Evolutionary conservation across 495 filamentous ascomycete genomes (phyloP).

Genomic region (Collariella sp.): DNA sequence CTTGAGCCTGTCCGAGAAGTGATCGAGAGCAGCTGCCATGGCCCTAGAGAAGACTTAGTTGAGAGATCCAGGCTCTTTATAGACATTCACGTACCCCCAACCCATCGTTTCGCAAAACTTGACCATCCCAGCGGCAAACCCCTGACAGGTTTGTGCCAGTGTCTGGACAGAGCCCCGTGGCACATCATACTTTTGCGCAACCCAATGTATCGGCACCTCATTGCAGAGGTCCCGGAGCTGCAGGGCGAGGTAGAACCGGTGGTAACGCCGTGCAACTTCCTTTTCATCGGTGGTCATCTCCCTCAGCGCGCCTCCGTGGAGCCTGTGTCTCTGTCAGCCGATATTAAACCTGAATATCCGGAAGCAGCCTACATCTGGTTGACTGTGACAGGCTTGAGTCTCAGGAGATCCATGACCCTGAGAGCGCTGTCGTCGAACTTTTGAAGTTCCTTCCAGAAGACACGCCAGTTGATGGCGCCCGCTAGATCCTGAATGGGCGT

Average conservation of each 20-base stretch:
- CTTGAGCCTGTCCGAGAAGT: conserved; percentile 67
- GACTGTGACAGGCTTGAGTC: conserved; percentile 59
- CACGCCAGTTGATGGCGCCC: conserved; percentile 56
- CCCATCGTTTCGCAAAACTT: conserved; percentile 69
- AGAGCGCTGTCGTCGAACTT: conserved; percentile 61
- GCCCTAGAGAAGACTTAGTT: conserved; percentile 28
- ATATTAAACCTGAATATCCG: background rate
- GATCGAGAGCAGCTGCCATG: conserved; percentile 65
- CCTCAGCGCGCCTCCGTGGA: conserved; percentile 57
- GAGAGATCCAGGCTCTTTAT: background rate
- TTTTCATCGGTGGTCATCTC: conserved; percentile 54
- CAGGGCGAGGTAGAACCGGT: conserved; percentile 70
- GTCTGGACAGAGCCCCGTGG: conserved; percentile 65
- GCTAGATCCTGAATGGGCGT: conserved; percentile 57
- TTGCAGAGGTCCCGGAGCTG: conserved; percentile 78
- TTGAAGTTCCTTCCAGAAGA: conserved; percentile 64
- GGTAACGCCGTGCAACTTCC: conserved; percentile 54
- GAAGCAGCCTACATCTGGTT: conserved; percentile 52
- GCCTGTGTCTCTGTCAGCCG: conserved; percentile 43
- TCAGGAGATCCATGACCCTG: conserved; percentile 59
- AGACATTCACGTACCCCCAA: conserved; percentile 43
- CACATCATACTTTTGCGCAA: conserved; percentile 61
- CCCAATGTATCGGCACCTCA: conserved; percentile 60
- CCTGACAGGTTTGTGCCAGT: conserved; percentile 65
- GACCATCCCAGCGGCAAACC: conserved; percentile 69